Percentiles rank a stretch among this genome's conserved stretches.
Conservation (phyloP, 2,329 filamentous ascomycete genomes). For the Aspergillus tubingensis region DNA sequence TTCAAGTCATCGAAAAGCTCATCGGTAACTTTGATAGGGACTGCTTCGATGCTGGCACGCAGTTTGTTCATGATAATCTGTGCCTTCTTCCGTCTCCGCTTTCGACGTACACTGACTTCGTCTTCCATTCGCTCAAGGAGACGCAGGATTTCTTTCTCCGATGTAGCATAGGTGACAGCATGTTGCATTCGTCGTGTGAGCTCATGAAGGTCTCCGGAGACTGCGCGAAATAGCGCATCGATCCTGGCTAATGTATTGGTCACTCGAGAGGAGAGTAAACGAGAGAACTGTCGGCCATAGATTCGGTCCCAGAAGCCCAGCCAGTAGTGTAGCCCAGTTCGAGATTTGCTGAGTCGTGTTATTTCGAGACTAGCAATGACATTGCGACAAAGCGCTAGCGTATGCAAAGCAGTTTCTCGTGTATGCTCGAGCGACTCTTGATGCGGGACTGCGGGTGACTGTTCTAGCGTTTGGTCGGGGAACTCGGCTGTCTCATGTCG, state of each 20-base stretch:
- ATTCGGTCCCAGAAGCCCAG: slow-evolving; percentile 32
- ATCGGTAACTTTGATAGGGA: slow-evolving; percentile 32
- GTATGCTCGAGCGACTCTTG: slow-evolving; percentile 19
- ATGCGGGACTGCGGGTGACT: background rate
- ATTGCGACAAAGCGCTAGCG: slow-evolving; percentile 29
- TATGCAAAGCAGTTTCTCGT: slow-evolving; percentile 25
- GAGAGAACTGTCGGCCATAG: slow-evolving; percentile 25
- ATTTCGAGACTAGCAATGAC: slow-evolving; percentile 32
- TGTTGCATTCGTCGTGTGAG: slow-evolving; percentile 25
- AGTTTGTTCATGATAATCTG: slow-evolving; percentile 25
- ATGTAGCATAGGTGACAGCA: slow-evolving; percentile 19
- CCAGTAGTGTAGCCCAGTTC: slow-evolving; percentile 31
- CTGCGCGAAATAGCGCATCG: slow-evolving; percentile 29
- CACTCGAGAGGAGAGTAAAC: slow-evolving; percentile 19
- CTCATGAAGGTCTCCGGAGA: slow-evolving; percentile 27
- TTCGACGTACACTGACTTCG: slow-evolving; percentile 24
- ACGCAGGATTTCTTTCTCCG: slow-evolving; percentile 24
- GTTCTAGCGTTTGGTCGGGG: background rate
- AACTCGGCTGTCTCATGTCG: slow-evolving; percentile 4
- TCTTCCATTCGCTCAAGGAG: slow-evolving; percentile 30
- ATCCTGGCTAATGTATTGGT: slow-evolving; percentile 21
- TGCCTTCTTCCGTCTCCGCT: slow-evolving; percentile 26
- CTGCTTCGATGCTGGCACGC: slow-evolving; percentile 28
- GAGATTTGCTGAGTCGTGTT: slow-evolving; percentile 33
- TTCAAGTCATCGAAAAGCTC: slow-evolving; percentile 34